These are phyloP conservation scores for Endocalyx cinctus DNA, from an alignment of 2,329 filamentous ascomycete genomes.

Conservation along the genomic window DNA sequence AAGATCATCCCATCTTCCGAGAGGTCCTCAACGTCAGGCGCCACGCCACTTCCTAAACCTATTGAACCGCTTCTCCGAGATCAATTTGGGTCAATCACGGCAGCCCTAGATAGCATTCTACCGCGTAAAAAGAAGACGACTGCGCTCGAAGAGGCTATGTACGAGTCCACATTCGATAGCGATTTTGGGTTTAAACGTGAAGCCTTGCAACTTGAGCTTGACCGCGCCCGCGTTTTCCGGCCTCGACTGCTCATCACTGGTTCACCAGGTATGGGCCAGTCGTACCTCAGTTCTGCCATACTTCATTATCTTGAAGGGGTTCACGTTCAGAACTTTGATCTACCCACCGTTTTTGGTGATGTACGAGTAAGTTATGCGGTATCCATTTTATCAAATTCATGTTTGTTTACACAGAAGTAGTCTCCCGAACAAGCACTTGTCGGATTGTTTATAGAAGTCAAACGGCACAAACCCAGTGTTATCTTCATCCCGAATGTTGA, in stretches of 20 bases:
- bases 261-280: slow-evolving; percentile 85
- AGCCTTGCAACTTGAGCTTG: slow-evolving; percentile 70
- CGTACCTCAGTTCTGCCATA: slow-evolving; percentile 79
- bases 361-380: slow-evolving; percentile 55
- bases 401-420: too few species aligned
- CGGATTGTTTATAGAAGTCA: slow-evolving; percentile 85
- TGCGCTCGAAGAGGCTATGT: slow-evolving; percentile 91
- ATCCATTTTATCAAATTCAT: slow-evolving; percentile 5
- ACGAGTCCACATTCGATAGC: slow-evolving; percentile 75
- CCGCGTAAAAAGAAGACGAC: slow-evolving; percentile 83
- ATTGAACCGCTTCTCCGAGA: slow-evolving; percentile 77
- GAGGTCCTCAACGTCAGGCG: slow-evolving; percentile 78
- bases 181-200: slow-evolving; percentile 84
- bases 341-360: slow-evolving; percentile 82
- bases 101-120: slow-evolving; percentile 67
- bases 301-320: slow-evolving; percentile 89
- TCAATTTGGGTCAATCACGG: slow-evolving; percentile 66
- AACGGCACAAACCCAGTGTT: slow-evolving; percentile 90
- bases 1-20: slow-evolving; percentile 96
- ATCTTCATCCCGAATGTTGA: slow-evolving; percentile 92
- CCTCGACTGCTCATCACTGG: slow-evolving; percentile 82
- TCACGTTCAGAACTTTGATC: slow-evolving; percentile 90
- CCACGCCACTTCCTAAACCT: slow-evolving; percentile 70
- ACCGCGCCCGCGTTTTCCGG: slow-evolving; percentile 80
- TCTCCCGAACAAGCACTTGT: slow-evolving; percentile 85